A percentile compares a stretch with the other conserved stretches of the same genome.
These are phyloP conservation scores for Themeda triandra DNA, from an alignment of 176 grass and related monocot species.

Conservation along the genomic window DNA sequence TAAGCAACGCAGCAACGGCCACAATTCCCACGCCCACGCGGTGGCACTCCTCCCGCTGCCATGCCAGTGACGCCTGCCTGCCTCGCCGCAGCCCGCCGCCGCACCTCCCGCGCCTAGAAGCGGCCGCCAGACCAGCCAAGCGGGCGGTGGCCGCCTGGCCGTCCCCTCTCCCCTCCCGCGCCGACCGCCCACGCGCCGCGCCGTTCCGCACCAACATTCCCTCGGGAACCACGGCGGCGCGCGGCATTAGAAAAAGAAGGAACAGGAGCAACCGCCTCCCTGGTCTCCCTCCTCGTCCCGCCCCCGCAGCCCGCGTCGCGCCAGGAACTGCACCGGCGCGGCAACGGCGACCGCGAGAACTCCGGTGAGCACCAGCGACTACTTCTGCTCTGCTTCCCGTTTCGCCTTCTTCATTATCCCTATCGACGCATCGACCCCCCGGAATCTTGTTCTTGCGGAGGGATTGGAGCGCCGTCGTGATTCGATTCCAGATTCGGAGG, in stretches of 20 bases:
- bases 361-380: constrained; percentile 12
- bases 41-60: not conserved
- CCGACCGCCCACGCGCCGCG: not conserved
- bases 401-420: no score
- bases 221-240: not conserved
- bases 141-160: not conserved
- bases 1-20: constrained; percentile 1
- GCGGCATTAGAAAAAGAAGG: no score
- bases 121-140: constrained; percentile 2
- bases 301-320: no score
- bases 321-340: not conserved
- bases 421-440: no score
- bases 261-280: not conserved
- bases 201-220: constrained; percentile 21
- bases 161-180: not conserved
- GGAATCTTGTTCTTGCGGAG: not conserved
- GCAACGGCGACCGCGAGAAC: not conserved
- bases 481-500: not conserved
- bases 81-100: not conserved
- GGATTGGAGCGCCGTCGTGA: not conserved
- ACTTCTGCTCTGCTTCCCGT: not conserved
- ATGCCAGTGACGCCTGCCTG: constrained; percentile 3
- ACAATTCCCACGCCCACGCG: not conserved
- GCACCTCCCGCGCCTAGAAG: not conserved
- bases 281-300: not conserved